Conservation (phyloP, 2,329 filamentous ascomycete genomes). For the Neofusicoccum cordaticola region DNA sequence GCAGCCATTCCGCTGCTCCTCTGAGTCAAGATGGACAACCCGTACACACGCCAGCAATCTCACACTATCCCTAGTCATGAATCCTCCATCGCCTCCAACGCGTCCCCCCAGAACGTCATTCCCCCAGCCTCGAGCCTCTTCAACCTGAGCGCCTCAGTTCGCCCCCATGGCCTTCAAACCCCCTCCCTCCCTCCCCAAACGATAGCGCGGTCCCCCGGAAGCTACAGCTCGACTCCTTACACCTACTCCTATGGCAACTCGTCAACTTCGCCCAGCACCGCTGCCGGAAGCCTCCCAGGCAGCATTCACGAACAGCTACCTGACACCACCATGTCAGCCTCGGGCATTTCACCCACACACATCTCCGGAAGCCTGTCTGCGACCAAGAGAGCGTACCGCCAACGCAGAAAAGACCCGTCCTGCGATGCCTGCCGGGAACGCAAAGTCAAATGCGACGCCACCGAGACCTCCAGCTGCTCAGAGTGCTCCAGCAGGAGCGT, state of each 20-base stretch:
- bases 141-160: slow-evolving; percentile 25
- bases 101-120: slow-evolving; percentile 33
- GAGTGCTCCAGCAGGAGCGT: slow-evolving; percentile 96
- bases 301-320: slow-evolving; percentile 25
- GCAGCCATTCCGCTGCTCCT: slow-evolving; percentile 1
- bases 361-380: slow-evolving; percentile 57
- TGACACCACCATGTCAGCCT: slow-evolving; percentile 35
- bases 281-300: slow-evolving; percentile 31
- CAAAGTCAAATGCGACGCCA: slow-evolving; percentile 86
- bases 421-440: slow-evolving; percentile 93
- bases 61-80: slow-evolving; percentile 26
- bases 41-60: slow-evolving; percentile 21
- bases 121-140: slow-evolving; percentile 34
- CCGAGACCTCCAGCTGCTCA: slow-evolving; percentile 92
- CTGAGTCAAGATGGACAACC: slow-evolving; percentile 22
- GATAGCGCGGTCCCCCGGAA: slow-evolving; percentile 32
- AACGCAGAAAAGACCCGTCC: slow-evolving; percentile 92
- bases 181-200: slow-evolving; percentile 26
- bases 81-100: slow-evolving; percentile 32
- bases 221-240: slow-evolving; percentile 31
- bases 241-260: slow-evolving; percentile 25
- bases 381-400: slow-evolving; percentile 91
- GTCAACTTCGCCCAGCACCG: slow-evolving; percentile 37
- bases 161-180: slow-evolving; percentile 28
- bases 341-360: slow-evolving; percentile 40